Base-by-base conservation (phyloP, 768 basidiomycete genomes). In the Rhodocollybia butyracea region DNA sequence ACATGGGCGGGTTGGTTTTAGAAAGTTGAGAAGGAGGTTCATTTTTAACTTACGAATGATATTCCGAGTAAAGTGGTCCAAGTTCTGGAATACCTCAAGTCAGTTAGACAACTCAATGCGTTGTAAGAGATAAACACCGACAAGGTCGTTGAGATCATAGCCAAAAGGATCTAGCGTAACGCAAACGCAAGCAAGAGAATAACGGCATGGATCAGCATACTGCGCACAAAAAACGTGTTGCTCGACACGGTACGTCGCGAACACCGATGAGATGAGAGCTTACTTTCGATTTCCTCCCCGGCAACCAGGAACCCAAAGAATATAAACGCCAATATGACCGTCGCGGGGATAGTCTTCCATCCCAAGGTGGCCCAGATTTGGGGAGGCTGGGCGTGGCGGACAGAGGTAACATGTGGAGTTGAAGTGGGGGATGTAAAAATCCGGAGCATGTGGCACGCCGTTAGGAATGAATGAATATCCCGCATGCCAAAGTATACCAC, bases 271-370 rank as follows among this genome's bases (percentile, higher is more conserved):
- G n/a, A n/a, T n/a, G n/a, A 26, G 27, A 21, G 71, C 83, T 61
- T 57, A 86, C 85, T 86, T 68, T 88, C 85, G 54, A 88, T 88
- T 68, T 88, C 86, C 67, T 88, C 85, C 41, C 86, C 86, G 27
- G 85, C 85, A 46, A 84, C 84, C 56, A 89, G 66, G 71, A 88
- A 88, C 7, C 86, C 86, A 64, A 86, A 87, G 74, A 86, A 88
- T 55, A 86, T 75, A 66, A 88, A 88, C 61, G 76, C 32, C 24
- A 54, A 30, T 27, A 76, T 58, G 19, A 67, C 55, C 7, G 75
- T 76, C 10, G 72, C 73, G 2, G 76, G 76, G 29, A 78, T 76
- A 3, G 76, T 78, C 21, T 75, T 41, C 68, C 70, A 78, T 8
- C 64, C 62, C 30, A 78, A 61, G 0, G 70, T 58, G 1, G 58